These are phyloP conservation scores for Didymella pinodella DNA, from an alignment of 2,329 filamentous ascomycete species.

Conservation along the genomic window DNA sequence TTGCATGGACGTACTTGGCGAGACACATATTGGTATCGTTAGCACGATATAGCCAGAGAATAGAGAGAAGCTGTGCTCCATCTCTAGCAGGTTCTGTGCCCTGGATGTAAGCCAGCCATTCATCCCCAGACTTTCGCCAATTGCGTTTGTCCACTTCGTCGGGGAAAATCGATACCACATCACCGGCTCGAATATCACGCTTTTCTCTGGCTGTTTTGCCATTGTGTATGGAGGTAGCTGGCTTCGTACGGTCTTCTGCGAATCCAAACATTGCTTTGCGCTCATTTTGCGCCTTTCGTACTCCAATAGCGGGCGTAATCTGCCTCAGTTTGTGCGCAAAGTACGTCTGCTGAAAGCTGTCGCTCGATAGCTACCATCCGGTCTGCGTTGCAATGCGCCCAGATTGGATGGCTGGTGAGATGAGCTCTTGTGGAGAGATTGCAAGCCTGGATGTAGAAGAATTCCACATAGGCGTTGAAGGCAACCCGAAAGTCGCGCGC, in stretches of 20 bases:
- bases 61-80: conserved; percentile 61
- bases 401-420: conserved; percentile 57
- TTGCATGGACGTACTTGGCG: conserved; percentile 72
- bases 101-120: conserved; percentile 78
- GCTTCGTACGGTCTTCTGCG: conserved; percentile 3
- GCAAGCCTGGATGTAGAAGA: conserved; percentile 70
- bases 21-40: conserved; percentile 73
- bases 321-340: conserved; percentile 63
- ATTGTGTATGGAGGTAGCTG: conserved; percentile 29
- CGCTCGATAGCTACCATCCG: conserved; percentile 21
- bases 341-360: conserved; percentile 69
- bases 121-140: conserved; percentile 64
- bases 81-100: conserved; percentile 40
- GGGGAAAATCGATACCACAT: conserved; percentile 59
- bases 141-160: conserved; percentile 57
- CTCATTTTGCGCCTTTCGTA: conserved; percentile 20
- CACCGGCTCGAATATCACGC: conserved; percentile 47
- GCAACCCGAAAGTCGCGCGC: conserved; percentile 68
- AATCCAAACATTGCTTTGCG: conserved; percentile 32
- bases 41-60: conserved; percentile 78
- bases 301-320: conserved; percentile 14
- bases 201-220: background rate
- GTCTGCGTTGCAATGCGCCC: conserved; percentile 57
- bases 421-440: conserved; percentile 55
- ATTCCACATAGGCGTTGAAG: conserved; percentile 67